A percentile compares a stretch with the other conserved stretches of the same genome.
Conservation (phyloP, 106 monocot genomes). For the Amphibolis antarctica region DNA sequence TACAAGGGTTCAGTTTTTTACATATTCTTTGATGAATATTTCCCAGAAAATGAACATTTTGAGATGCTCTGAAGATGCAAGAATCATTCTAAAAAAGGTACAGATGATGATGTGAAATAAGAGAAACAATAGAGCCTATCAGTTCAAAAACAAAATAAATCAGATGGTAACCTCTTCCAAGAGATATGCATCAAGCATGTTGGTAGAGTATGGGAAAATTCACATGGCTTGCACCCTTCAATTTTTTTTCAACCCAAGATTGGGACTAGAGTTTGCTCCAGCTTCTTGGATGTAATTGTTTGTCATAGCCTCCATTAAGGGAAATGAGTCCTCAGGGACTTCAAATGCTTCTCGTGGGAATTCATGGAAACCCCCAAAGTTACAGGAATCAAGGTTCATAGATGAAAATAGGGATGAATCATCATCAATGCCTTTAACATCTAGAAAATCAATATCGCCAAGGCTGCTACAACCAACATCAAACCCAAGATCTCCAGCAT, state of each 20-base stretch:
- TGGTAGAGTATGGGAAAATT: neutral
- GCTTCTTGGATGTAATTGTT: neutral
- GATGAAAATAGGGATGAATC: conserved; percentile 5
- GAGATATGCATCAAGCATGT: no score
- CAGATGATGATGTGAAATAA: neutral
- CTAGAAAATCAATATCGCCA: conserved; percentile 6
- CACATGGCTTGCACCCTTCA: neutral
- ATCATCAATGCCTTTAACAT: conserved; percentile 13
- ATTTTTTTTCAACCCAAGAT: neutral
- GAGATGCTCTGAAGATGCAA: no score
- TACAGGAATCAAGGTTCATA: conserved; percentile 13
- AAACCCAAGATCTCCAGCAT: conserved; percentile 2
- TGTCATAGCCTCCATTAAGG: conserved; percentile 1
- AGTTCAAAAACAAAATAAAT: neutral
- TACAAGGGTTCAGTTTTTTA: no score
- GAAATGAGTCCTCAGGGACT: conserved; percentile 7
- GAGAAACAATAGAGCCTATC: neutral
- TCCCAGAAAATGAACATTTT: no score
- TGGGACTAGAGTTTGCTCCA: conserved; percentile 3
- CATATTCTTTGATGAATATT: no score
- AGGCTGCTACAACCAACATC: conserved; percentile 3
- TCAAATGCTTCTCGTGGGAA: conserved; percentile 13
- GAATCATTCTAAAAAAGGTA: no score
- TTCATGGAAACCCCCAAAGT: conserved; percentile 8
- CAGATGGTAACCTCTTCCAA: neutral